Evolutionary conservation across 352 stramenopile species (phyloP).

Genomic region (Thalassiosira mediterranea): DNA sequence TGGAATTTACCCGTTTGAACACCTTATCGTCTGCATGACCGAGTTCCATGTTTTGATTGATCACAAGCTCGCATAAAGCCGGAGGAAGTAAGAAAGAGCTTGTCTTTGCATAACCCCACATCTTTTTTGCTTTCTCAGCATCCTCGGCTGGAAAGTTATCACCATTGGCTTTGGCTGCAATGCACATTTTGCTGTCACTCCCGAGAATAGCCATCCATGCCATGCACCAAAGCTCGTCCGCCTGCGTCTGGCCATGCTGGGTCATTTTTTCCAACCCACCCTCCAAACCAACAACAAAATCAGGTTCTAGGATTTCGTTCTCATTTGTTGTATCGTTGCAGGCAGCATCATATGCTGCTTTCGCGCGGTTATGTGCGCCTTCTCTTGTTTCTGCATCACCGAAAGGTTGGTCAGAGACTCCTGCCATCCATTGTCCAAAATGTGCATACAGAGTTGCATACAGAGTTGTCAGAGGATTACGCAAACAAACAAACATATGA

Average conservation of each 20-base stretch:
- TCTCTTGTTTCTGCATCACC: slow-evolving; percentile 81
- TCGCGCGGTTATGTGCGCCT: slow-evolving; percentile 81
- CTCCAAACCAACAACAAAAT: slow-evolving; percentile 85
- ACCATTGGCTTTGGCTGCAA: slow-evolving; percentile 36
- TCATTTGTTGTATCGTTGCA: slow-evolving; percentile 22
- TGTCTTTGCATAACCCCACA: slow-evolving; percentile 75
- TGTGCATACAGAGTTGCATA: slow-evolving; percentile 41
- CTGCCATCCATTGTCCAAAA: too few species aligned
- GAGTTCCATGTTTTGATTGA: slow-evolving; percentile 82
- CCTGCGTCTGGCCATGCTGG: not conserved
- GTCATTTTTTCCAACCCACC: slow-evolving; percentile 76
- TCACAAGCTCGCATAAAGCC: slow-evolving; percentile 67
- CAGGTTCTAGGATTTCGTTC: slow-evolving; percentile 34
- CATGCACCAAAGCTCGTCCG: slow-evolving; percentile 78
- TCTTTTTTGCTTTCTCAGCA: slow-evolving; percentile 19
- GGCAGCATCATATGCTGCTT: slow-evolving; percentile 57
- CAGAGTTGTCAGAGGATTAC: slow-evolving; percentile 31
- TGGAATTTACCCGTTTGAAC: slow-evolving; percentile 79
- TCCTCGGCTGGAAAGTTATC: slow-evolving; percentile 22
- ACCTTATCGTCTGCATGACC: slow-evolving; percentile 85
- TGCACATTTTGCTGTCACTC: slow-evolving; percentile 37
- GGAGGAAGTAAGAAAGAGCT: slow-evolving; percentile 81
- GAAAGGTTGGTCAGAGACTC: slow-evolving; percentile 83
- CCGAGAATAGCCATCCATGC: slow-evolving; percentile 81
- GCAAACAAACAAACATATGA: not conserved